A percentile compares a stretch with the other conserved stretches of the same genome.
Evolutionary conservation across 139 green algal species (phyloP).

Genomic region (Chlorella sp.): DNA sequence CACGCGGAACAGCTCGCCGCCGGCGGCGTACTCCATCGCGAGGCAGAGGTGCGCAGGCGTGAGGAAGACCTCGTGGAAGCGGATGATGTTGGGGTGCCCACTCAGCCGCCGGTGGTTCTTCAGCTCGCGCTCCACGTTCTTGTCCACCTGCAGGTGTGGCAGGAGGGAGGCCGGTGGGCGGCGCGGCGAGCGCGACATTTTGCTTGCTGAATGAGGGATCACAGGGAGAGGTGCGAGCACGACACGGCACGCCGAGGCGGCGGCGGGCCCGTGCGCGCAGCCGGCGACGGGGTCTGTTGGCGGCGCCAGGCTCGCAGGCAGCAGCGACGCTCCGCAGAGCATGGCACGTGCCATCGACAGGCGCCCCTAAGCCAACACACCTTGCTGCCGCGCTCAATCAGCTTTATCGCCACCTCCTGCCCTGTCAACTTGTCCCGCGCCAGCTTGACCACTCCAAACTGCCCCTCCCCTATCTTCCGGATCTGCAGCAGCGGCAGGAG

Average conservation of each 20-base stretch:
- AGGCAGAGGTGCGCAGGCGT: slow-evolving; percentile 78
- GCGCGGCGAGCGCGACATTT: neutral
- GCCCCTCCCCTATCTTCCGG: neutral
- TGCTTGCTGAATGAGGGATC: neutral
- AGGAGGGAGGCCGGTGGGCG: no score
- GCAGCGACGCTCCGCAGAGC: no score
- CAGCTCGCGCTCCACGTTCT: slow-evolving; percentile 95
- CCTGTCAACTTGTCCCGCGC: slow-evolving; percentile 59
- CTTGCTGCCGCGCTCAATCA: slow-evolving; percentile 65
- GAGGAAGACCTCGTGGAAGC: slow-evolving; percentile 84
- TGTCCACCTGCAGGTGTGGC: slow-evolving; percentile 33
- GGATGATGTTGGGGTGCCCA: slow-evolving; percentile 91
- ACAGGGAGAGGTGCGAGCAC: no score
- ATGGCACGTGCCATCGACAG: no score
- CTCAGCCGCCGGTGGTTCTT: slow-evolving; percentile 84
- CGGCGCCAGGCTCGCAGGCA: no score
- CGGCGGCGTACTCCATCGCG: slow-evolving; percentile 80
- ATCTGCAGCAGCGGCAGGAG: no score
- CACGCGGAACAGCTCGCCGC: slow-evolving; percentile 94
- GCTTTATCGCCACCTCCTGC: slow-evolving; percentile 71
- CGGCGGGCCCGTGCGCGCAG: no score
- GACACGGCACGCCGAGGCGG: no score
- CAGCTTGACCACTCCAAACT: slow-evolving; percentile 82
- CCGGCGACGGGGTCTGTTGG: no score
- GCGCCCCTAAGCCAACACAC: slow-evolving; percentile 64